Percentiles rank a stretch among this genome's conserved stretches.
Conservation (phyloP, 2,329 filamentous ascomycete genomes). For the Pseudogymnoascus sp. region DNA sequence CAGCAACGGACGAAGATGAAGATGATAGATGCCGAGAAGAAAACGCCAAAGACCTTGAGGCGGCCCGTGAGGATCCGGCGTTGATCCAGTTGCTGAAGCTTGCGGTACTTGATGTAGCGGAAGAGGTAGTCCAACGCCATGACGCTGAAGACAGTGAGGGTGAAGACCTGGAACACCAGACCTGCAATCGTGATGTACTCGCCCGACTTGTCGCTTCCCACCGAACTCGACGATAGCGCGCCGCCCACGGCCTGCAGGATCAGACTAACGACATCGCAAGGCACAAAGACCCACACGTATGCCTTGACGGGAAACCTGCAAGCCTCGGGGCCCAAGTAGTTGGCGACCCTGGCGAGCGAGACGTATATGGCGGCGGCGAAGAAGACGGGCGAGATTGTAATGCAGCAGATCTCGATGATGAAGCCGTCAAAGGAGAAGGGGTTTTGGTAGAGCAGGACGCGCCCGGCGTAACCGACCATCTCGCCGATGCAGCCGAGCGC, state of each 20-base stretch:
- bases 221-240: slow-evolving; percentile 46
- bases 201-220: slow-evolving; percentile 39
- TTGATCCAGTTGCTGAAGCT: slow-evolving; percentile 24
- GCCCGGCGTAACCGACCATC: slow-evolving; percentile 51
- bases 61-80: slow-evolving; percentile 30
- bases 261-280: slow-evolving; percentile 55
- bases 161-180: slow-evolving; percentile 52
- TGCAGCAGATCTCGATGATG: slow-evolving; percentile 51
- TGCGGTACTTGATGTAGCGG: slow-evolving; percentile 9
- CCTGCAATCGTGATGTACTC: slow-evolving; percentile 59
- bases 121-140: slow-evolving; percentile 31
- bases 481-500: slow-evolving; percentile 47
- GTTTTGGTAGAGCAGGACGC: slow-evolving; percentile 49
- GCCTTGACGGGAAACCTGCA: slow-evolving; percentile 39
- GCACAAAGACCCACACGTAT: slow-evolving; percentile 42
- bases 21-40: slow-evolving; percentile 49
- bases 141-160: slow-evolving; percentile 46
- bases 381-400: slow-evolving; percentile 60
- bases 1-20: slow-evolving; percentile 57
- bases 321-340: slow-evolving; percentile 41
- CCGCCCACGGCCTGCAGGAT: slow-evolving; percentile 54
- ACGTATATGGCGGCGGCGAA: slow-evolving; percentile 58
- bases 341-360: slow-evolving; percentile 45
- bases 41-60: slow-evolving; percentile 50
- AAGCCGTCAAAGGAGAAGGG: slow-evolving; percentile 42